A percentile compares a stretch with the other conserved stretches of the same genome.
These are phyloP conservation scores for Rosa chinensis DNA, from an alignment of 306 rosid genomes.

Conservation along the genomic window DNA sequence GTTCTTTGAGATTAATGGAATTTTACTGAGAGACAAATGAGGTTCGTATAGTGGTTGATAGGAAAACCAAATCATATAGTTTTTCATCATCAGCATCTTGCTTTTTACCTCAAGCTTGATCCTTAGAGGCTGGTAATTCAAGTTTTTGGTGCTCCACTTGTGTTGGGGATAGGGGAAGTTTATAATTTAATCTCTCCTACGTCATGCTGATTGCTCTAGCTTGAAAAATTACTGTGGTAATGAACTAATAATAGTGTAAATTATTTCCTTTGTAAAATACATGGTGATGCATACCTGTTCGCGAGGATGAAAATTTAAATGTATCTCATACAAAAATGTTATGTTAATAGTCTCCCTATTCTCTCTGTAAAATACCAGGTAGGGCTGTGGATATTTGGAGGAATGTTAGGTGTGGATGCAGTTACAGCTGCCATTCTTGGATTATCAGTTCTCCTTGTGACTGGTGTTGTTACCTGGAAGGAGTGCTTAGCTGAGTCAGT, in stretches of 20 bases:
- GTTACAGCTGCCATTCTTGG: slow-evolving; percentile 97
- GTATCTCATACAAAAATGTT: slow-evolving; percentile 6
- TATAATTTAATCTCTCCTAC: neutral
- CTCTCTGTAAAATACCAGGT: slow-evolving; percentile 46
- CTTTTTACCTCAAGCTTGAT: neutral
- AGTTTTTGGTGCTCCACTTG: neutral
- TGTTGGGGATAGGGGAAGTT: neutral
- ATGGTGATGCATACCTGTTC: neutral
- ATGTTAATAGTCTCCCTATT: slow-evolving; percentile 7
- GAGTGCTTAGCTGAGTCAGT: slow-evolving; percentile 96
- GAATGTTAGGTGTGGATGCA: slow-evolving; percentile 70
- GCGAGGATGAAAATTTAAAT: slow-evolving; percentile 15
- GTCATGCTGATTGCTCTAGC: neutral
- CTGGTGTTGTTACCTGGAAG: slow-evolving; percentile 98
- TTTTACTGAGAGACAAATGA: neutral
- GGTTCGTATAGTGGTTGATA: neutral
- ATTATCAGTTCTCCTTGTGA: slow-evolving; percentile 77
- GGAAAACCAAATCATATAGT: neutral
- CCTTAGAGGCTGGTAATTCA: neutral
- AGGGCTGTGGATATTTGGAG: slow-evolving; percentile 97
- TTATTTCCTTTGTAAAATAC: neutral
- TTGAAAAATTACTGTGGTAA: neutral
- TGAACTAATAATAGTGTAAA: neutral
- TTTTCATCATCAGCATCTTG: neutral
- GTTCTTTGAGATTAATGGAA: neutral